Base-by-base conservation (phyloP, 2,329 filamentous ascomycete genomes). In the Colletotrichum sp. region DNA sequence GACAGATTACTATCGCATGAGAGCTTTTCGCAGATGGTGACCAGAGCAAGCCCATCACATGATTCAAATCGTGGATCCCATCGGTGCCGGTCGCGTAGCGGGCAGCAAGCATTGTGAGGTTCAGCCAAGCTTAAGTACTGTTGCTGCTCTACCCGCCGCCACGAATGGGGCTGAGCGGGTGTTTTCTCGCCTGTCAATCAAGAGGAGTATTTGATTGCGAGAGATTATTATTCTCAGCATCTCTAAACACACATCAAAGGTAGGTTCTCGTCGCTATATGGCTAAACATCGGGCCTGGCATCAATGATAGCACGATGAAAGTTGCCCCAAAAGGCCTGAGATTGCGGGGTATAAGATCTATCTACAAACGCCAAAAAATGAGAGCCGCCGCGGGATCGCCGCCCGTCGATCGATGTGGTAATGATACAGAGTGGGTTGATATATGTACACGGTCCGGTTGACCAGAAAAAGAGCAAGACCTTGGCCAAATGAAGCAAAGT, bases 281-380 rank as follows among this genome's bases (percentile, higher is more conserved):
- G 31, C 11, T 33, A 5, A 7, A 31, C 29, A 31, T 31, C 29
- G 29, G 29, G 4, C 29, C 29, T 9, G 7, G 8, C 29, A 31
- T 31, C 7, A 31, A 31, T 8, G 11, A 9, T 33, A 3, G 38
- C 4, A 47, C 5, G 43, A n/a, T 51, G 43, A 29, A 29, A 29
- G 0, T 31, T 3, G 59, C 33, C 59, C 33, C 6, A 62, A 62
- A 11, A 21, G 34, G n/a, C 34, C 5, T 43, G 29, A 62, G 34
- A 43, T 62, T 62, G 59, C 9, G 67, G 70, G 71, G 71, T 73
- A 73, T 73, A 73, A 33, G 34, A 61, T 55, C 67, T 70, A 47
- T 73, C 70, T 73, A 73, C 29, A 51, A 73, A 73, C 71, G 71
- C 71, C 67, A 16, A 13, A 36, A 34, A 66, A 47, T 21, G 55